Percentiles rank a stretch among this genome's conserved stretches.
Evolutionary conservation across 2,329 filamentous ascomycete genomes (phyloP).

Genomic region (Sordariomycetes sp.): DNA sequence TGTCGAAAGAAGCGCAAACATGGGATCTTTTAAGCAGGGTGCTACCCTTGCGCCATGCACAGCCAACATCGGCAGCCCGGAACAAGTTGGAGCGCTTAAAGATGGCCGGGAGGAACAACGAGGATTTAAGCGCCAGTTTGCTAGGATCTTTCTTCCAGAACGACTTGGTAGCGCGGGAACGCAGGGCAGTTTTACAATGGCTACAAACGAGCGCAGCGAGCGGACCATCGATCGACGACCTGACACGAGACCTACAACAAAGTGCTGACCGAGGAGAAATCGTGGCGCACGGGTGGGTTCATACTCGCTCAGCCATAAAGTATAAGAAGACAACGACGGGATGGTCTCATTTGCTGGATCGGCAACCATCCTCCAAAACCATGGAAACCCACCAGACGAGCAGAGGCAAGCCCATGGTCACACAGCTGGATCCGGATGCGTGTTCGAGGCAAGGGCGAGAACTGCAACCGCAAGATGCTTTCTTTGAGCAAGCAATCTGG

Average conservation of each 20-base stretch:
- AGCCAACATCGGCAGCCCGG: constrained; percentile 6
- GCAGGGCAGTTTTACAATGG: constrained; percentile 76
- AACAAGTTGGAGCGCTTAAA: not conserved
- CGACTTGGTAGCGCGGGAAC: constrained; percentile 67
- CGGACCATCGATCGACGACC: constrained; percentile 62
- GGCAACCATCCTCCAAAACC: constrained; percentile 46
- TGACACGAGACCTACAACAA: constrained; percentile 67
- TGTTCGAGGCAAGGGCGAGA: constrained; percentile 67
- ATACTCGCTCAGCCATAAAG: constrained; percentile 86
- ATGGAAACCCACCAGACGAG: constrained; percentile 47
- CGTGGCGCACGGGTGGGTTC: constrained; percentile 83
- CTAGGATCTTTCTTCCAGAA: constrained; percentile 62
- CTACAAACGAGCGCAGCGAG: constrained; percentile 68
- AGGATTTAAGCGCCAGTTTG: constrained; percentile 28
- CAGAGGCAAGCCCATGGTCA: constrained; percentile 60
- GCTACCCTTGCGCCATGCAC: constrained; percentile 58
- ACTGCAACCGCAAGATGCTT: constrained; percentile 75
- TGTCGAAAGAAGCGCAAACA: constrained; percentile 83
- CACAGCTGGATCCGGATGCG: constrained; percentile 87
- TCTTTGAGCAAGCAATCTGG: constrained; percentile 87
- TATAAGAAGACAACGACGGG: constrained; percentile 72
- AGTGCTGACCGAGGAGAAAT: constrained; percentile 72
- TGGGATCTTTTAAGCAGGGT: constrained; percentile 80
- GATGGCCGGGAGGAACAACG: constrained; percentile 6
- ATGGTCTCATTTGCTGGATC: constrained; percentile 56